Percentiles rank a stretch among this genome's conserved stretches.
Evolutionary conservation across 169 alveolate genomes (phyloP).

Genomic region (Amoebophrya sp.): DNA sequence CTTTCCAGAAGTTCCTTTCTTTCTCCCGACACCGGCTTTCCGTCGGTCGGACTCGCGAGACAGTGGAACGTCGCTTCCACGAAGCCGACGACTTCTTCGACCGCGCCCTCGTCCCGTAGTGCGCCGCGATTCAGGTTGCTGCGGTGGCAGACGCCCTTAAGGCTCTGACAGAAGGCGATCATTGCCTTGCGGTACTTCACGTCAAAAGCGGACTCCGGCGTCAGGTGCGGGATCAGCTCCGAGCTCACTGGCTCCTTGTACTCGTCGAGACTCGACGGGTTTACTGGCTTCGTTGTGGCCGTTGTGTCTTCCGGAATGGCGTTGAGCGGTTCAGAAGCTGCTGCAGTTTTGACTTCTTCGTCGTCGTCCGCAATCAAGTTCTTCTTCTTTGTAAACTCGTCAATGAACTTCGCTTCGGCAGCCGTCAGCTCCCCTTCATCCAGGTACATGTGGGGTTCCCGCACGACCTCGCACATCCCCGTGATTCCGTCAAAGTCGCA

Average conservation of each 20-base stretch:
- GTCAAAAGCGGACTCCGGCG: background rate
- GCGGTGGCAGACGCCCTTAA: background rate
- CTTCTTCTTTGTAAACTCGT: background rate
- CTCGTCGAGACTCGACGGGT: too few species aligned
- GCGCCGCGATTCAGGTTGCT: background rate
- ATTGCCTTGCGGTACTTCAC: background rate
- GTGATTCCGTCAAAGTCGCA: background rate
- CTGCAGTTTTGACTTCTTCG: too few species aligned
- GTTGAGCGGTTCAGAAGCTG: too few species aligned
- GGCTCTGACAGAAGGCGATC: background rate
- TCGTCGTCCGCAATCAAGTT: background rate
- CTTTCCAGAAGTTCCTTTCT: background rate
- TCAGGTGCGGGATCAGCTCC: background rate
- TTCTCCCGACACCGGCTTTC: background rate
- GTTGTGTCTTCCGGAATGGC: too few species aligned
- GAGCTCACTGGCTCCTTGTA: background rate
- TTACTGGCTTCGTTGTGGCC: too few species aligned
- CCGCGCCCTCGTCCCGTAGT: conserved; percentile 1
- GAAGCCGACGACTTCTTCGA: background rate
- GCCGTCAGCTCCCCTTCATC: background rate
- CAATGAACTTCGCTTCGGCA: background rate
- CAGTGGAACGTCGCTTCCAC: background rate
- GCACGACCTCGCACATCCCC: background rate
- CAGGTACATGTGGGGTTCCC: background rate
- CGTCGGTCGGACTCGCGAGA: background rate